Evolutionary conservation across 768 basidiomycete genomes (phyloP).

Genomic region (Boletus reticulatus): DNA sequence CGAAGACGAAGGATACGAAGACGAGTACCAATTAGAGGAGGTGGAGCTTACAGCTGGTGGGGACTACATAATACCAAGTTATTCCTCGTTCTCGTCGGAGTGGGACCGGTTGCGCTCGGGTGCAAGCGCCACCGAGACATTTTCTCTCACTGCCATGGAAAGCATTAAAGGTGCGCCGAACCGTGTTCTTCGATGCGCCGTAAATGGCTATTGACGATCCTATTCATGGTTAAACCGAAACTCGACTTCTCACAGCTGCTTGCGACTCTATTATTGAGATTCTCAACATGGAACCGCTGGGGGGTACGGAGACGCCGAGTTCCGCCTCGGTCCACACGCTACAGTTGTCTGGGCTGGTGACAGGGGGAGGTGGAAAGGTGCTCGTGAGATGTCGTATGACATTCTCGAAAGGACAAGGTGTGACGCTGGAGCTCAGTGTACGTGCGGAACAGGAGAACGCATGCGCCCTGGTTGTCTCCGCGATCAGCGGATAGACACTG

Average conservation of each 20-base stretch:
- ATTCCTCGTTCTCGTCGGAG: constrained; percentile 87
- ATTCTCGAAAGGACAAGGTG: constrained; percentile 83
- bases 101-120: constrained; percentile 90
- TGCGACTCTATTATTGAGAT: constrained; percentile 96
- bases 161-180: constrained; percentile 79
- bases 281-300: constrained; percentile 94
- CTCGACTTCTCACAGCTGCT: constrained; percentile 57
- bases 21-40: constrained; percentile 97
- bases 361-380: constrained; percentile 94
- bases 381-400: constrained; percentile 96
- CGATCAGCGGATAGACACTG: constrained; percentile 51
- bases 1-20: constrained; percentile 98
- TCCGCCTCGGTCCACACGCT: constrained; percentile 91
- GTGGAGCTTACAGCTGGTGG: constrained; percentile 89
- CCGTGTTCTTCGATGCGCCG: constrained; percentile 6
- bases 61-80: constrained; percentile 96
- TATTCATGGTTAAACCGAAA: constrained; percentile 7
- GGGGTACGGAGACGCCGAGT: constrained; percentile 81
- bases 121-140: constrained; percentile 85
- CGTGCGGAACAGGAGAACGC: constrained; percentile 89
- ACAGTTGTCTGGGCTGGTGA: constrained; percentile 87
- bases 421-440: constrained; percentile 88
- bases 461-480: constrained; percentile 84
- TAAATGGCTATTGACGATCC: constrained; percentile 16
- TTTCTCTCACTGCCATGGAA: constrained; percentile 88